A percentile compares a stretch with the other conserved stretches of the same genome.
These are phyloP conservation scores for Penicillium nucicola DNA, from an alignment of 495 filamentous ascomycete species.

Conservation along the genomic window DNA sequence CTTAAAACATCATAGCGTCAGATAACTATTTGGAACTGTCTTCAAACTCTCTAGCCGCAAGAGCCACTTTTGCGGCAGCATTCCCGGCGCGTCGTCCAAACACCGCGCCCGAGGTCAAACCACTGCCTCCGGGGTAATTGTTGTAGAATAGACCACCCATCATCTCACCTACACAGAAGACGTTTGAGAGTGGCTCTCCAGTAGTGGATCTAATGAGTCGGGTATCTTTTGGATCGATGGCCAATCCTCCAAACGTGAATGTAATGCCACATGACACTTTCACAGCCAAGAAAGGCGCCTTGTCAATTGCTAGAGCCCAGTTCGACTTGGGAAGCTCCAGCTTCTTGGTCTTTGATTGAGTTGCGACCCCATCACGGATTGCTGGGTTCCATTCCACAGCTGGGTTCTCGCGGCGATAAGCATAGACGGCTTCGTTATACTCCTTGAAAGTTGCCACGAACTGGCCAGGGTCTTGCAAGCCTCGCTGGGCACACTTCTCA, in stretches of 20 bases:
- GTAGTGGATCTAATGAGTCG: slow-evolving; percentile 44
- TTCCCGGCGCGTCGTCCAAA: slow-evolving; percentile 53
- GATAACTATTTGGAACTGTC: too few relatives aligned
- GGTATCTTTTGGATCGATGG: slow-evolving; percentile 40
- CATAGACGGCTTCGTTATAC: slow-evolving; percentile 52
- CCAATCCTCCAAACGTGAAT: slow-evolving; percentile 64
- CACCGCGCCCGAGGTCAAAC: slow-evolving; percentile 56
- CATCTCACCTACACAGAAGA: slow-evolving; percentile 61
- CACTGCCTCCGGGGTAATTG: slow-evolving; percentile 60
- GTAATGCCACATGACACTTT: slow-evolving; percentile 59
- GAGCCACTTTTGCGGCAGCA: slow-evolving; percentile 27
- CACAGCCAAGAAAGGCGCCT: slow-evolving; percentile 56
- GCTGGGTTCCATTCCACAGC: slow-evolving; percentile 51
- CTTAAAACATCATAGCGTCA: too few relatives aligned
- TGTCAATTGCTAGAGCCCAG: slow-evolving; percentile 57
- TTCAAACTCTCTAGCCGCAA: too few relatives aligned
- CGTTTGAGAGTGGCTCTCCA: slow-evolving; percentile 41
- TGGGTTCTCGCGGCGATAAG: slow-evolving; percentile 45
- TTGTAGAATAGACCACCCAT: slow-evolving; percentile 55
- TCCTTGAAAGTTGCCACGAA: slow-evolving; percentile 48
- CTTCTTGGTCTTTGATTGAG: slow-evolving; percentile 12
- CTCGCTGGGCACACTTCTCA: slow-evolving; percentile 36
- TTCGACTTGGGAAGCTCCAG: slow-evolving; percentile 56
- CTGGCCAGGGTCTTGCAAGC: slow-evolving; percentile 33
- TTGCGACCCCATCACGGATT: slow-evolving; percentile 54